These are phyloP conservation scores for Butyriboletus loyo DNA, from an alignment of 768 basidiomycete species.

Conservation along the genomic window DNA sequence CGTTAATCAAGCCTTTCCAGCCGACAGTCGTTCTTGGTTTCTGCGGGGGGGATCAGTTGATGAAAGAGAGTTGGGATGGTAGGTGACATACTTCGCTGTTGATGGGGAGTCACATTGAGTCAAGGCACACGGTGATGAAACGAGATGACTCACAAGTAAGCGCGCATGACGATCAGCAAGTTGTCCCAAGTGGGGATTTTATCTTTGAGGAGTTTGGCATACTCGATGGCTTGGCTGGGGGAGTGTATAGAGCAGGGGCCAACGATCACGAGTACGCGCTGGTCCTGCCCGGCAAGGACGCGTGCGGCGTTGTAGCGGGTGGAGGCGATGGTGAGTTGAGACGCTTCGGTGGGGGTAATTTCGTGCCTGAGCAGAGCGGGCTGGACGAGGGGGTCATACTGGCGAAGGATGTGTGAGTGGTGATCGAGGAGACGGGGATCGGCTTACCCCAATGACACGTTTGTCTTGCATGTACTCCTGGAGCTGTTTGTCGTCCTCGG, in stretches of 20 bases:
- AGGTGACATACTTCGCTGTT: constrained; percentile 37
- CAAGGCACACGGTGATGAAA: constrained; percentile 9
- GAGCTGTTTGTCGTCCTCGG: constrained; percentile 61
- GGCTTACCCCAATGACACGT: constrained; percentile 71
- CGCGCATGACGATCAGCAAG: constrained; percentile 91
- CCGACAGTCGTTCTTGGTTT: constrained; percentile 98
- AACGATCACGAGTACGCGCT: constrained; percentile 85
- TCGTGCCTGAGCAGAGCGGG: constrained; percentile 90
- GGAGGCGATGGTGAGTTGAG: constrained; percentile 72
- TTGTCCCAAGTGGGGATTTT: constrained; percentile 69
- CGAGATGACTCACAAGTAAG: constrained; percentile 80
- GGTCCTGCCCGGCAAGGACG: constrained; percentile 80
- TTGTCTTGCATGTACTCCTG: constrained; percentile 77
- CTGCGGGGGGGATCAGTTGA: constrained; percentile 36
- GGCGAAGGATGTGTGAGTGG: constrained; percentile 10
- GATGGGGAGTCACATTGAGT: constrained; percentile 34
- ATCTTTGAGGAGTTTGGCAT: constrained; percentile 67
- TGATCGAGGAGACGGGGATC: background rate
- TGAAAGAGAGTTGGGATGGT: background rate
- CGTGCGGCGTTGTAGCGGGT: constrained; percentile 78
- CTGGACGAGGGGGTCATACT: constrained; percentile 97
- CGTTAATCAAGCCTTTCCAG: constrained; percentile 95
- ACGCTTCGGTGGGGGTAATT: constrained; percentile 60
- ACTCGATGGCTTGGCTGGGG: constrained; percentile 78
- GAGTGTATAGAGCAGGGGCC: constrained; percentile 97